Base-by-base conservation (phyloP, 1,139 yeast species). In the Saccharomycopsis hybrid region DNA sequence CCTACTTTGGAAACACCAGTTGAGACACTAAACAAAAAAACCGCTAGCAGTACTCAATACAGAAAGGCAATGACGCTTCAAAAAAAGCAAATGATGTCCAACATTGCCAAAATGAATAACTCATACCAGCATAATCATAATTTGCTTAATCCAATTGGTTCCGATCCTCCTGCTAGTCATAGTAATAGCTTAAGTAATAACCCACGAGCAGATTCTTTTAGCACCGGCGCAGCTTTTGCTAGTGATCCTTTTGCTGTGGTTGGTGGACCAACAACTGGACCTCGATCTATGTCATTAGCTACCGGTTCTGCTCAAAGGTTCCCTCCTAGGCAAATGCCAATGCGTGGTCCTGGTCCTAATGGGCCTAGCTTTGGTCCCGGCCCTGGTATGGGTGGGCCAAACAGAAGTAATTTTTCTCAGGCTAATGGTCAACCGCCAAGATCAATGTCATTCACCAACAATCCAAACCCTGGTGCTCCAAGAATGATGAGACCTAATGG, bases 61-160 rank as follows among this genome's bases (percentile, higher is more conserved):
- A 69, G 94, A 56, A 84, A 82, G 58, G 82, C 76, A 57, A 73
- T 80, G 75, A 80, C 82, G 50, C 80, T 78, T 9, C 83, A 80
- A 62, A 82, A 80, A 68, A 84, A 85, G 60, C 62, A 73, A 63
- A 77, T 77, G 24, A 62, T 73, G 58, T 73, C 72, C 18, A 65
- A 67, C n/a, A 68, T 75, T 47, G 78, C 79, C 1, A 63, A 59
- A 44, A 64, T 62, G 45, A 62, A 61, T 42, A 63, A 58, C 29
- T 58, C 56, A 52, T 56, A 59, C 52, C 56, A 55, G 49, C 59
- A 55, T n/a, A 57, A 56, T 41, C 58, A 55, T 31, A 44, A 46
- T 31, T 43, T 52, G 24, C 41, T 52, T 5, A 50, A 52, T 27
- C 53, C 55, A 9, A 50, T 52, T 41, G 48, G 53, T 35, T 53